Percentiles rank a stretch among this genome's conserved stretches.
These are phyloP conservation scores for Dactylorhiza incarnata DNA, from an alignment of 106 monocot species.

Conservation along the genomic window DNA sequence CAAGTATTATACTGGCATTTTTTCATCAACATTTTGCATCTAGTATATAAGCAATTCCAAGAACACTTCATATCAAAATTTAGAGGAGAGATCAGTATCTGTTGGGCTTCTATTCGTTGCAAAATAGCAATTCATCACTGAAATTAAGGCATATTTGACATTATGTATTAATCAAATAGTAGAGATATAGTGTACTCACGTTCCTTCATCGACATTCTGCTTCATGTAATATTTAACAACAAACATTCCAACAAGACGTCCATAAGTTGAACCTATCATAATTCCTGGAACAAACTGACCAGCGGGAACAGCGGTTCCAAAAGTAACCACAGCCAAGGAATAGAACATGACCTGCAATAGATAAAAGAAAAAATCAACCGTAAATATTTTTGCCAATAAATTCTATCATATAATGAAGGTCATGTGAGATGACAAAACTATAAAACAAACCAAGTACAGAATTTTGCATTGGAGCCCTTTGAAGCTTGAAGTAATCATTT, in stretches of 20 bases:
- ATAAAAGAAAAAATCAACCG: slow-evolving; percentile 4
- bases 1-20: slow-evolving; percentile 13
- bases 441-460: neutral
- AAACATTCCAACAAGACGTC: slow-evolving; percentile 93
- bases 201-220: slow-evolving; percentile 94
- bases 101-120: neutral
- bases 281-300: slow-evolving; percentile 99
- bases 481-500: neutral
- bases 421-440: neutral
- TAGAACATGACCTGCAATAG: slow-evolving; percentile 81
- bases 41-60: slow-evolving; percentile 61
- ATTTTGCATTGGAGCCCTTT: neutral
- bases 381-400: neutral
- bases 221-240: slow-evolving; percentile 90
- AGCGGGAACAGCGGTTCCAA: slow-evolving; percentile 97
- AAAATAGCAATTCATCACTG: neutral
- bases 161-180: neutral
- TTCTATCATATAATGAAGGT: neutral
- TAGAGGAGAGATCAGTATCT: neutral
- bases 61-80: neutral
- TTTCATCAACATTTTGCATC: slow-evolving; percentile 85
- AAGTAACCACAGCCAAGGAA: slow-evolving; percentile 85
- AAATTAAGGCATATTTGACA: neutral
- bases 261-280: slow-evolving; percentile 99
- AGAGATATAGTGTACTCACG: slow-evolving; percentile 45